A percentile compares a stretch with the other conserved stretches of the same genome.
phyloP scores from a whole-genome alignment of 768 basidiomycete genomes.

The Auricularia sp. region DNA sequence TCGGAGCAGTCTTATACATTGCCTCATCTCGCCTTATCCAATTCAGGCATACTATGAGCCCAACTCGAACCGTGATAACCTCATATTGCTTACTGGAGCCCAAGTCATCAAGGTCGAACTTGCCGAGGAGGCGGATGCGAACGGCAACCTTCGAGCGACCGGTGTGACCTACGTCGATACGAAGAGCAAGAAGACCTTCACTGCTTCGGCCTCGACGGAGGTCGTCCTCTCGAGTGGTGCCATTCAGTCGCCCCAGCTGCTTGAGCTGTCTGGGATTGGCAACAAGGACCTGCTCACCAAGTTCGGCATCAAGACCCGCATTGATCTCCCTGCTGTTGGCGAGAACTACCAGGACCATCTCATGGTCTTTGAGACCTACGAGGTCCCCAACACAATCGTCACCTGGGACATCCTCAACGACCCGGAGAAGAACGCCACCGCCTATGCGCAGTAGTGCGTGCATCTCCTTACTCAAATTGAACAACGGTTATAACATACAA shows the following conservation, averaged over 20 bases:
- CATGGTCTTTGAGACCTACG: neutral
- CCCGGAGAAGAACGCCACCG: neutral
- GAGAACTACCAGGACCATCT: conserved; percentile 22
- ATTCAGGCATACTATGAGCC: neutral
- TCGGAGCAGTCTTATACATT: neutral
- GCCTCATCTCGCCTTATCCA: neutral
- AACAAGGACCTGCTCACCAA: conserved; percentile 19
- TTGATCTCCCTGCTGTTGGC: conserved; percentile 34
- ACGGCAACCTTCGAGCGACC: neutral
- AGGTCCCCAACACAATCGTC: neutral
- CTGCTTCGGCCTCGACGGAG: conserved; percentile 35
- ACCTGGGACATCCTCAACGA: neutral
- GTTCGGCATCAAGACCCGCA: conserved; percentile 21
- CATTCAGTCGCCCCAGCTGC: conserved; percentile 15
- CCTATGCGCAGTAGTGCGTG: neutral
- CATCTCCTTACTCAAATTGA: neutral
- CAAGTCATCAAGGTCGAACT: neutral
- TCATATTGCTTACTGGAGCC: neutral
- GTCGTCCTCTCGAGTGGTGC: conserved; percentile 36
- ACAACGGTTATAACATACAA: neutral
- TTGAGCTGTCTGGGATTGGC: conserved; percentile 31
- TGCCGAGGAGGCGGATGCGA: neutral
- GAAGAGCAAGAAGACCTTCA: conserved; percentile 13
- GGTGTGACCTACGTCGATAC: conserved; percentile 10
- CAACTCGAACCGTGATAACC: neutral